These are phyloP conservation scores for Zychaea mexicana DNA, from an alignment of 371 early-diverging fungal genomes.

Conservation along the genomic window DNA sequence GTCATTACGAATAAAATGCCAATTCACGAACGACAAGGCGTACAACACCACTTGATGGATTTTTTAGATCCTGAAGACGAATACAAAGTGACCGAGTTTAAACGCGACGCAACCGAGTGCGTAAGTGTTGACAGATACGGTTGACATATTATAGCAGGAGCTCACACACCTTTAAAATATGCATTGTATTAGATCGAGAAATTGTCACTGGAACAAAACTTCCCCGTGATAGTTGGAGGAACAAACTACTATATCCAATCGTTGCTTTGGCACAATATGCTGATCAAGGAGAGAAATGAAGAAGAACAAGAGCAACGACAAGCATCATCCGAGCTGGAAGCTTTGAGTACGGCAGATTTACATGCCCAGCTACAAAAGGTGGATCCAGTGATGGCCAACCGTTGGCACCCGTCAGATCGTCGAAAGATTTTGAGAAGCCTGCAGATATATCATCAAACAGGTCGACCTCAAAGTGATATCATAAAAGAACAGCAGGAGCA, in stretches of 20 bases:
- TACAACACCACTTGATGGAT: constrained; percentile 89
- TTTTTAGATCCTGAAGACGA: constrained; percentile 76
- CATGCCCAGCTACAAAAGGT: constrained; percentile 63
- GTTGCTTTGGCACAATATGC: constrained; percentile 75
- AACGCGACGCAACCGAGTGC: constrained; percentile 70
- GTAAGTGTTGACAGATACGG: constrained; percentile 49
- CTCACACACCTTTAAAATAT: too few species aligned
- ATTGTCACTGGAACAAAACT: constrained; percentile 64
- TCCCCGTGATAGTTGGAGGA: constrained; percentile 94
- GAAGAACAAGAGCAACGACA: constrained; percentile 13
- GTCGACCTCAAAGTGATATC: constrained; percentile 72
- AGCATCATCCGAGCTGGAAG: constrained; percentile 32
- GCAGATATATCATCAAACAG: constrained; percentile 76
- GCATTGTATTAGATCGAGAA: constrained; percentile 64
- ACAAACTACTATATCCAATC: constrained; percentile 96
- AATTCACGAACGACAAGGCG: constrained; percentile 63
- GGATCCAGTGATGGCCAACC: constrained; percentile 88
- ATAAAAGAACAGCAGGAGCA: constrained; percentile 64
- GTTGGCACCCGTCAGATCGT: constrained; percentile 91
- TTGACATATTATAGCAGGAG: too few species aligned
- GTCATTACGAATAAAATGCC: constrained; percentile 95
- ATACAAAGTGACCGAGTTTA: constrained; percentile 87
- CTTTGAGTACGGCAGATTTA: constrained; percentile 49
- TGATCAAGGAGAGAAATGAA: constrained; percentile 33
- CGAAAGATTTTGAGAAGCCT: constrained; percentile 87